phyloP scores from a whole-genome alignment of 2,329 filamentous ascomycete species.

The Fonsecaea erecta region DNA sequence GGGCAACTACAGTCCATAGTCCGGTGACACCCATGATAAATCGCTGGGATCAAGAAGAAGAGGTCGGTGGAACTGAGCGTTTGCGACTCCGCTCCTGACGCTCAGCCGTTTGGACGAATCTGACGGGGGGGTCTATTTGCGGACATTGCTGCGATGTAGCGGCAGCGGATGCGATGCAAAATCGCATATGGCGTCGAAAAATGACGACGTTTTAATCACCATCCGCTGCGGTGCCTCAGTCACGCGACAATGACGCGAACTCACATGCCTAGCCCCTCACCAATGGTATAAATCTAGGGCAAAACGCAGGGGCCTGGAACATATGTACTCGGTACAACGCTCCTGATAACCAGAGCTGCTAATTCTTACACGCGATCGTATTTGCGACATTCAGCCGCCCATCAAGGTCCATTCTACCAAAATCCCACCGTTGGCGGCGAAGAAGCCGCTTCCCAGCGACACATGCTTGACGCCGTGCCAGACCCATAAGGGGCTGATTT shows the following conservation, averaged over 20 bases:
- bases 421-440: neutral
- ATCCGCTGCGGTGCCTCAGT: constrained; percentile 1
- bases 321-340: neutral
- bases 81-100: neutral
- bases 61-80: neutral
- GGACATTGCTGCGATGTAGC: neutral
- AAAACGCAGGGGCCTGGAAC: neutral
- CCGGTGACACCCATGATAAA: constrained; percentile 89
- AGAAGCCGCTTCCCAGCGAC: neutral
- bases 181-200: neutral
- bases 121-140: neutral
- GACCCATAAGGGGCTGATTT: constrained; percentile 8
- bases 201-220: neutral
- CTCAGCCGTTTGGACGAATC: constrained; percentile 1
- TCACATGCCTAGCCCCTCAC: constrained; percentile 16
- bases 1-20: constrained; percentile 94
- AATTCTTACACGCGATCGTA: neutral
- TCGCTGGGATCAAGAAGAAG: neutral
- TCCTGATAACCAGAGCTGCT: neutral
- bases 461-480: constrained; percentile 30
- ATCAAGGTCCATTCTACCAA: constrained; percentile 3
- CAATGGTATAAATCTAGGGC: neutral
- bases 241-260: constrained; percentile 20
- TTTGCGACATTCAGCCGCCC: neutral
- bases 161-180: neutral